Base-by-base conservation (phyloP, 2,329 filamentous ascomycete species). In the Phaeosphaeriaceae sp. region DNA sequence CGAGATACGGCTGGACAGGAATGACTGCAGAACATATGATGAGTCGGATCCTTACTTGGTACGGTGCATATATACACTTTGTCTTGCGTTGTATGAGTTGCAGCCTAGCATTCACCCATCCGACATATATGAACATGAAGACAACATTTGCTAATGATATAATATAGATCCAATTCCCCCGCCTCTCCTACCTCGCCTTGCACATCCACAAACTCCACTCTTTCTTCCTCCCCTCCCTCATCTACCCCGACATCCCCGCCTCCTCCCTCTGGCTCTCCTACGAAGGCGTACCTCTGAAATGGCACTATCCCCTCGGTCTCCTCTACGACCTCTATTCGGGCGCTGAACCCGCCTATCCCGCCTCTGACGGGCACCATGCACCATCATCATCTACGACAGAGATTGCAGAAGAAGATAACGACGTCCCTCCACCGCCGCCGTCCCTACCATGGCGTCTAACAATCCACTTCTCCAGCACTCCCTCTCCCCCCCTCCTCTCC, bases 261-360 rank as follows among this genome's bases (percentile, higher is more conserved):
- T 79, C 84, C 57, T 78, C 85, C 45, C 84, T 85, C 20, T 89
- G 87, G 85, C 85, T 92, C 62, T 87, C 86, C 1, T 89, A 88
- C 69, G 87, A 91, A 72, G 84, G 82, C 15, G 88, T 91, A 17
- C 85, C 88, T 2, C 74, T 91, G 62, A 91, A 90, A 79, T 90
- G 88, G 88, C 89, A 91, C 69, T 88, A 90, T 58, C 89, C 89
- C 0, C 73, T 90, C 11, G 89, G 89, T 1, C 78, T 92, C 11
- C 81, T 91, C 5, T 90, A 87, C 70, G 89, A 91, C 73, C 80
- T 91, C 6, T 90, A 90, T 67, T 85, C 86, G 2, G 86, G 86
- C 19, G 82, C 81, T 21, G 83, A 83, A 55, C 82, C 83, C 1
- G 72, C 82, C 25, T 67, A 72, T 55, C 68, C 67, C 2, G 21